phyloP scores from a whole-genome alignment of 208 protist species.

The Leishmania amazonensis region DNA sequence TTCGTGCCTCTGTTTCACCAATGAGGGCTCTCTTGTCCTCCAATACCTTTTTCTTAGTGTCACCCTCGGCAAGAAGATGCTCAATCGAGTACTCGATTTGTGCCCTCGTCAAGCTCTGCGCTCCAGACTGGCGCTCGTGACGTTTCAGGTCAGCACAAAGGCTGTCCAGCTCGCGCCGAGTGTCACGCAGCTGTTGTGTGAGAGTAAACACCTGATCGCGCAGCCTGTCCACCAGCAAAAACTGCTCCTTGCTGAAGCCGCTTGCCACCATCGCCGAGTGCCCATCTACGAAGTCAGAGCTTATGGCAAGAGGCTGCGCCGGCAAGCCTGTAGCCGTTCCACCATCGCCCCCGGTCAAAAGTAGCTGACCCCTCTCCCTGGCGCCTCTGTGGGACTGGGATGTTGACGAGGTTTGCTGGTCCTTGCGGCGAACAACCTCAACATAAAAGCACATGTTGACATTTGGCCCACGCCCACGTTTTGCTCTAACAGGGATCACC shows the following conservation, averaged over 20 bases:
- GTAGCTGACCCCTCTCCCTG: constrained; percentile 4
- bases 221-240: constrained; percentile 63
- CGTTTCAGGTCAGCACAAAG: constrained; percentile 50
- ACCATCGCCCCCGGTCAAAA: background rate
- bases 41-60: constrained; percentile 42
- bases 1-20: constrained; percentile 49
- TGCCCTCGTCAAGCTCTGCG: constrained; percentile 49
- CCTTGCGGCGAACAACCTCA: constrained; percentile 52
- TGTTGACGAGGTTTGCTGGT: constrained; percentile 16
- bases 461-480: constrained; percentile 54
- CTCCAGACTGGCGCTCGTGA: constrained; percentile 35
- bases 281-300: background rate
- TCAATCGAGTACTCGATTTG: constrained; percentile 75
- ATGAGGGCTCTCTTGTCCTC: constrained; percentile 44
- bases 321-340: background rate
- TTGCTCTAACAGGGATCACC: constrained; percentile 53
- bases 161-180: constrained; percentile 50
- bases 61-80: constrained; percentile 55
- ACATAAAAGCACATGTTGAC: constrained; percentile 74
- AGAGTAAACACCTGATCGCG: constrained; percentile 70
- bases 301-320: constrained; percentile 11
- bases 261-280: background rate
- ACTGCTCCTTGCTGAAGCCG: constrained; percentile 71
- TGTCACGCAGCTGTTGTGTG: constrained; percentile 64
- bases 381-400: background rate